Evolutionary conservation across 164 flowering plant species (phyloP), one percentile per base, ranked within the genome.

Genomic region (Magnolia officinalis): DNA sequence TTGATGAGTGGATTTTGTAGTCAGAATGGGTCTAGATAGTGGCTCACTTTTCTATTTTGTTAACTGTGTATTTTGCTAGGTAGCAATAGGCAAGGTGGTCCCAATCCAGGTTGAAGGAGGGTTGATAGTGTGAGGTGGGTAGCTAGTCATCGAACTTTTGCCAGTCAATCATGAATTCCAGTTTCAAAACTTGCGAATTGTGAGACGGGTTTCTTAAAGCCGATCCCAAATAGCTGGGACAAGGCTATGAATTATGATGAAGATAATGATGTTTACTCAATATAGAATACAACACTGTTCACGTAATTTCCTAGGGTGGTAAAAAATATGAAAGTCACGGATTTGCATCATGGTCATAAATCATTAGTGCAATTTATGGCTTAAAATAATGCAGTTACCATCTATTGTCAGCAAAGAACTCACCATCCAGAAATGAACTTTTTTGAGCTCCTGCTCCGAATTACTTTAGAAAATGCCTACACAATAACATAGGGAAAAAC

Each of bases 361-460:
- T 55, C 16, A 55, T 55, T 55, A 11, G 3, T 55, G 18, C 61
- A 55, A 55, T 11, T 16, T 55, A 55, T 55, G 16, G 61, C 18
- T 55, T 55, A 55, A 55, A 11, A 16, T 1, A 55, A 37, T 37
- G 6, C 61, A 55, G 61, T 55, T 55, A 55, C 19, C 61, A 55
- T 55, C 45, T 37, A 16, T 55, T 16, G 61, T 55, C 37, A 64
- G 31, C n/a, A 64, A 13, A 74, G 24, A 73, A 69, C 87, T 78
- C 45, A 90, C 95, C 92, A 88, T 86, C 92, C 95, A 0, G 90
- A 78, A 88, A 90, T 88, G 49, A 90, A 90, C 85, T 90, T 90
- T 55, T 89, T 89, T 5, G 87, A 87, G 18, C 89, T 86, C 91
- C 90, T 87, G 80, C 95, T 90, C 2, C 86, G 84, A 50, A 90